Conservation (phyloP, 2,329 filamentous ascomycete genomes). For the Monilinia laxa region DNA sequence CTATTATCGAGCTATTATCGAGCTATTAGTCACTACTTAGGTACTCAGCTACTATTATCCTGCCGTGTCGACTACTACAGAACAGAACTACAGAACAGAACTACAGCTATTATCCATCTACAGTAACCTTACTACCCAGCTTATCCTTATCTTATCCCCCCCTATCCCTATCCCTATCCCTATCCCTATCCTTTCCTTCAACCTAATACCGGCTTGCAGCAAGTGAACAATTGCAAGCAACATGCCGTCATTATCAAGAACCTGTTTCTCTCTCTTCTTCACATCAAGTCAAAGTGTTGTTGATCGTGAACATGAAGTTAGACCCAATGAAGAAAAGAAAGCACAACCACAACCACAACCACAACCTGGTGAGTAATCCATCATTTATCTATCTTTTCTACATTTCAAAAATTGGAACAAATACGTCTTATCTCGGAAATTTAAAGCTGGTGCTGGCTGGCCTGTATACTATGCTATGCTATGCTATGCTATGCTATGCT, state of each 20-base stretch:
- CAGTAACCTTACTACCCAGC: no score
- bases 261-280: slow-evolving; percentile 7
- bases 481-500: no score
- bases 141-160: no score
- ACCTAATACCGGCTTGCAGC: not conserved
- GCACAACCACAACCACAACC: not conserved
- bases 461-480: no score
- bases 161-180: not conserved
- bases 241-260: slow-evolving; percentile 8
- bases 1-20: no score
- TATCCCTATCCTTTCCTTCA: not conserved
- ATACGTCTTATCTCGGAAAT: not conserved
- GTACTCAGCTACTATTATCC: no score
- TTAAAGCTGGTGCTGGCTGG: not conserved
- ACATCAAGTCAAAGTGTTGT: not conserved
- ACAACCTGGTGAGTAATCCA: slow-evolving; percentile 3
- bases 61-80: no score
- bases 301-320: not conserved
- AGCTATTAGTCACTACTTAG: no score
- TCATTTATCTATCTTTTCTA: not conserved
- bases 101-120: no score
- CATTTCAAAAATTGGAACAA: not conserved
- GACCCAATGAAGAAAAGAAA: not conserved
- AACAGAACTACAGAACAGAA: no score
- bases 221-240: not conserved